phyloP scores from a whole-genome alignment of 371 early-diverging fungal species.

The Nosema granulosis region DNA sequence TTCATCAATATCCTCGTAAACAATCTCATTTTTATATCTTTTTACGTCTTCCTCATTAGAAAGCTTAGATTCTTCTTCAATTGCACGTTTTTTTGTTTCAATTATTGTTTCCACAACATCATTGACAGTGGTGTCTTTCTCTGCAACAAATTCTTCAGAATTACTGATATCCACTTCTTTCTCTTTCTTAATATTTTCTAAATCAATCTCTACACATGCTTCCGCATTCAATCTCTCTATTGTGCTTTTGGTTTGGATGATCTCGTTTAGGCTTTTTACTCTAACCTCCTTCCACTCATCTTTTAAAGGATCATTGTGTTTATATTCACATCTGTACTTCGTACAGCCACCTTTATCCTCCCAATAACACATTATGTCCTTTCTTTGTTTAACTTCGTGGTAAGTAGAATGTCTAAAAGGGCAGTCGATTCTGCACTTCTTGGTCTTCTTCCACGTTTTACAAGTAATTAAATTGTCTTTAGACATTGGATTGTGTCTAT shows the following conservation, averaged over 20 bases:
- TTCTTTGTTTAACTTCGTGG: constrained; percentile 61
- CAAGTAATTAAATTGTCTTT: constrained; percentile 62
- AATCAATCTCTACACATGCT: neutral
- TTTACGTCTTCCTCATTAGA: no score
- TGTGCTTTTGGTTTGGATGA: neutral
- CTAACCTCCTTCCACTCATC: constrained; percentile 59
- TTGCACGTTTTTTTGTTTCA: neutral
- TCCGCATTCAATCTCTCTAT: neutral
- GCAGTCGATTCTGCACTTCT: constrained; percentile 59
- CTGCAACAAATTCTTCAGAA: neutral
- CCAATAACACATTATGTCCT: constrained; percentile 63
- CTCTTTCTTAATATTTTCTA: constrained; percentile 7
- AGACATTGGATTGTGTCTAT: constrained; percentile 60
- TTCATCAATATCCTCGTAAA: no score
- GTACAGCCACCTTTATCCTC: constrained; percentile 63
- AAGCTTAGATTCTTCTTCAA: no score
- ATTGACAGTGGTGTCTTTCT: neutral
- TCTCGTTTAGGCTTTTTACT: constrained; percentile 16
- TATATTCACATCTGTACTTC: constrained; percentile 63
- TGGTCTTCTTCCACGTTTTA: constrained; percentile 56
- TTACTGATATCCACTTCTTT: constrained; percentile 24
- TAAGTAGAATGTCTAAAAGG: constrained; percentile 64
- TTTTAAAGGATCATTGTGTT: constrained; percentile 52
- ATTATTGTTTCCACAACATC: neutral
- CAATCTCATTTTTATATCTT: no score